Base-by-base conservation (phyloP, 805 yeast genomes). In the Candida easanensis region DNA sequence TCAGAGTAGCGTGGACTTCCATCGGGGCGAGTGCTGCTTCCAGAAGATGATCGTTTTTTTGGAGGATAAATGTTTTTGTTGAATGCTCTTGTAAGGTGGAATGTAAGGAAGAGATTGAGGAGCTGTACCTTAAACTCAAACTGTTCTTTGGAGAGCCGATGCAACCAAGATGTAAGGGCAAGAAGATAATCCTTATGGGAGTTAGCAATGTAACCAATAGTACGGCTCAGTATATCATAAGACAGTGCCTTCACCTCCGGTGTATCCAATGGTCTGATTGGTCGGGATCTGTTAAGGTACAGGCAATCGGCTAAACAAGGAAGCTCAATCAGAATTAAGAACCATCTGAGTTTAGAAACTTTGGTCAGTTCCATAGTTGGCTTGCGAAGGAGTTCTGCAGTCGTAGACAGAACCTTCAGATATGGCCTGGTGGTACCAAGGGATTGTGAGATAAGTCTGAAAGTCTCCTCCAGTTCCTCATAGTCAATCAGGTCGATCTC, bases 41-140 rank as follows among this genome's bases (percentile, higher is more conserved):
- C n/a, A n/a, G n/a, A n/a, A n/a, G n/a, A n/a, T n/a, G n/a, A n/a
- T n/a, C n/a, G n/a, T n/a, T n/a, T n/a, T n/a, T n/a, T n/a, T n/a
- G n/a, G n/a, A n/a, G n/a, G n/a, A n/a, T n/a, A n/a, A n/a, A n/a
- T n/a, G n/a, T n/a, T n/a, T n/a, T n/a, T n/a, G n/a, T n/a, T n/a
- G n/a, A n/a, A n/a, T 41, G 77, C 69, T 45, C 79, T 70, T 32
- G 80, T 75, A 42, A 90, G 66, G 35, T 87, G 88, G 56, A 85
- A 88, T 0, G 95, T 84, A 28, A 89, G 74, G 62, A 84, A 88
- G 18, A 88, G 69, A 55, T 89, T 90, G 38, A 87, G 54, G 25
- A 84, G 65, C 31, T 88, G 88, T 0, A 88, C 74, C 51, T 82
- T 80, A 2, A 61, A 55, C 9, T 61, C 59, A 49, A 84, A 83